Evolutionary conservation across 768 basidiomycete genomes (phyloP).

Genomic region (Suillus spraguei): DNA sequence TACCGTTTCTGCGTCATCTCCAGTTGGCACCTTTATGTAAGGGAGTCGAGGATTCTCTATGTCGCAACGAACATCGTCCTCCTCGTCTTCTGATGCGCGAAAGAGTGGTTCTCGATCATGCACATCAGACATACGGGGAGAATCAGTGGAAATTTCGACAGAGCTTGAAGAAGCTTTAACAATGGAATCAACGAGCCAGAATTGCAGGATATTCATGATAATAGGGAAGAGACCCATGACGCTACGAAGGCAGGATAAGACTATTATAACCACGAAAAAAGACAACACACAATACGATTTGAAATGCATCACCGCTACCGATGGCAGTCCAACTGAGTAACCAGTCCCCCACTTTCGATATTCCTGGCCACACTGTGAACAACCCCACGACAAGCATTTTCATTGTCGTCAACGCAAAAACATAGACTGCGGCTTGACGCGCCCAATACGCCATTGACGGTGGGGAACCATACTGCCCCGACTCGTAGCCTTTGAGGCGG

Average conservation of each 20-base stretch:
- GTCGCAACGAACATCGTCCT: slow-evolving; percentile 44
- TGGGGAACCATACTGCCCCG: slow-evolving; percentile 88
- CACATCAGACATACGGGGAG: slow-evolving; percentile 39
- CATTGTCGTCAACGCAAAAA: slow-evolving; percentile 82
- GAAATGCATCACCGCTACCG: slow-evolving; percentile 60
- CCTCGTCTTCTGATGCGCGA: slow-evolving; percentile 56
- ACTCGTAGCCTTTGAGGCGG: slow-evolving; percentile 74
- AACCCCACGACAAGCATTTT: slow-evolving; percentile 86
- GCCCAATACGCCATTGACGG: slow-evolving; percentile 74
- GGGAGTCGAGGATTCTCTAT: slow-evolving; percentile 46
- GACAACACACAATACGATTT: slow-evolving; percentile 77
- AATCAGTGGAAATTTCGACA: slow-evolving; percentile 42
- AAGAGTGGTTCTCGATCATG: slow-evolving; percentile 68
- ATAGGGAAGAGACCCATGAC: slow-evolving; percentile 93
- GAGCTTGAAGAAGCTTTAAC: slow-evolving; percentile 67
- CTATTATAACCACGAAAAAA: background rate
- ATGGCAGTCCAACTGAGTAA: slow-evolving; percentile 77
- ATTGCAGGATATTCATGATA: slow-evolving; percentile 87
- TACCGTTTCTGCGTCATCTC: slow-evolving; percentile 26
- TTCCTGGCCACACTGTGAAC: slow-evolving; percentile 67
- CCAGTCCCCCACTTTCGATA: slow-evolving; percentile 85
- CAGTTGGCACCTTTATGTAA: slow-evolving; percentile 37
- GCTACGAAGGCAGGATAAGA: slow-evolving; percentile 39
- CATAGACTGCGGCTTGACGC: slow-evolving; percentile 81
- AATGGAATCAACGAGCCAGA: slow-evolving; percentile 94